phyloP scores from a whole-genome alignment of 345 rosid genomes.

The Linum trigynum region DNA sequence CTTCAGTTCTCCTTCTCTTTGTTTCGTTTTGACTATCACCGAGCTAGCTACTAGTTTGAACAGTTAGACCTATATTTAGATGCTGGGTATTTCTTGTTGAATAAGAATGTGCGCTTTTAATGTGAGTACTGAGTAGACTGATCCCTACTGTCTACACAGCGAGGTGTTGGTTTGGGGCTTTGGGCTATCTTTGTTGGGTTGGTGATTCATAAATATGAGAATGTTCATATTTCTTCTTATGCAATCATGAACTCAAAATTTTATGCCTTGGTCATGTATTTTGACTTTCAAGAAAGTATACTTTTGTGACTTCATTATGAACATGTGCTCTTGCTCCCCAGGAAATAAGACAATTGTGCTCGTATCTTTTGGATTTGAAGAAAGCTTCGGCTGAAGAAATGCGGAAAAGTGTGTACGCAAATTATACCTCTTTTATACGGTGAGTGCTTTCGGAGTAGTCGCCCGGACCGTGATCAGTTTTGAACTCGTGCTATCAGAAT shows the following conservation, averaged over 20 bases:
- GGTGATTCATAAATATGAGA: neutral
- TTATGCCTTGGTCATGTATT: neutral
- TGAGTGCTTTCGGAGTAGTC: conserved; percentile 16
- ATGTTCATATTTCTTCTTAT: neutral
- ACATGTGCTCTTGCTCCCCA: conserved; percentile 14
- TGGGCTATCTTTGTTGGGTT: neutral
- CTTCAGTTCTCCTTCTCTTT: neutral
- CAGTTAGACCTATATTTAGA: neutral
- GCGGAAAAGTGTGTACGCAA: conserved; percentile 96
- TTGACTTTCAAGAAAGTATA: neutral
- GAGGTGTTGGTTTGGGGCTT: neutral
- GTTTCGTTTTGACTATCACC: neutral
- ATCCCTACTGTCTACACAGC: neutral
- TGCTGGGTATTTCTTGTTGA: neutral
- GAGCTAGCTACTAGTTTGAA: neutral
- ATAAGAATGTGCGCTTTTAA: neutral
- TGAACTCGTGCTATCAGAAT: neutral
- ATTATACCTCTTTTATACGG: conserved; percentile 96
- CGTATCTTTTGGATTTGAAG: conserved; percentile 83
- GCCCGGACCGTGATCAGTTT: neutral
- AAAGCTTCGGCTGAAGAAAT: conserved; percentile 97
- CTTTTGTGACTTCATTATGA: neutral
- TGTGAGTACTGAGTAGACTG: neutral
- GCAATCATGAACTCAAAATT: neutral
- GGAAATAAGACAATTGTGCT: conserved; percentile 83